Evolutionary conservation across 768 basidiomycete genomes (phyloP).

Genomic region (Exsudoporus frostii): DNA sequence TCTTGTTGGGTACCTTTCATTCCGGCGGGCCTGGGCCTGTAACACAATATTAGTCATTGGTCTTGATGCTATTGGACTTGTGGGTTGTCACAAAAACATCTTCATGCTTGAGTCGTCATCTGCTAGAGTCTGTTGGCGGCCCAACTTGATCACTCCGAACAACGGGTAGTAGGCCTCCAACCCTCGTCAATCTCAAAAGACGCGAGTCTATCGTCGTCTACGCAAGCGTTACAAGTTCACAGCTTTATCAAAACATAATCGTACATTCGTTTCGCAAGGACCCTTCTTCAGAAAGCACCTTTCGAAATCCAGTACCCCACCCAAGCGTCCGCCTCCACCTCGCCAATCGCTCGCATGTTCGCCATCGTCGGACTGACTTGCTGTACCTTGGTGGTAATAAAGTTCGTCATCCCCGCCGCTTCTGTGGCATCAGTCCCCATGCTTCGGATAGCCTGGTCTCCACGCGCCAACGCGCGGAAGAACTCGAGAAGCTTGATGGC

Average conservation of each 20-base stretch:
- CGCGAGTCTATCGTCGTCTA: too few species aligned
- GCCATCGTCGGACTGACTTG: conserved; percentile 22
- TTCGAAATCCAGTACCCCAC: conserved; percentile 25
- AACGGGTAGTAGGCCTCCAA: neutral
- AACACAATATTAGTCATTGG: too few species aligned
- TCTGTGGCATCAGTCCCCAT: neutral
- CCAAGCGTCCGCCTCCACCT: conserved; percentile 23
- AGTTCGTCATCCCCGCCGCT: conserved; percentile 20
- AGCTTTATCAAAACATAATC: neutral
- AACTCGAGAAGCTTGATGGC: conserved; percentile 35
- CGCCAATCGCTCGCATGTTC: conserved; percentile 24
- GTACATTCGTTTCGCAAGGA: neutral
- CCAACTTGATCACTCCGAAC: too few species aligned
- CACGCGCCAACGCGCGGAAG: conserved; percentile 24
- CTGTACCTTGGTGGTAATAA: conserved; percentile 14
- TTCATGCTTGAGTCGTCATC: too few species aligned
- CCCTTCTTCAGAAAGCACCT: conserved; percentile 11
- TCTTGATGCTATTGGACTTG: too few species aligned
- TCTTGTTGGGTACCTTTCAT: too few species aligned
- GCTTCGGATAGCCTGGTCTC: conserved; percentile 10
- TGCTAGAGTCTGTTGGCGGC: too few species aligned
- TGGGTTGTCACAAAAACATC: too few species aligned
- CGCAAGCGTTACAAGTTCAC: neutral
- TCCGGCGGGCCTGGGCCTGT: too few species aligned
- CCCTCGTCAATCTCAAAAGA: too few species aligned